phyloP scores from a whole-genome alignment of 345 rosid species.

The Aethionema arabicum region DNA sequence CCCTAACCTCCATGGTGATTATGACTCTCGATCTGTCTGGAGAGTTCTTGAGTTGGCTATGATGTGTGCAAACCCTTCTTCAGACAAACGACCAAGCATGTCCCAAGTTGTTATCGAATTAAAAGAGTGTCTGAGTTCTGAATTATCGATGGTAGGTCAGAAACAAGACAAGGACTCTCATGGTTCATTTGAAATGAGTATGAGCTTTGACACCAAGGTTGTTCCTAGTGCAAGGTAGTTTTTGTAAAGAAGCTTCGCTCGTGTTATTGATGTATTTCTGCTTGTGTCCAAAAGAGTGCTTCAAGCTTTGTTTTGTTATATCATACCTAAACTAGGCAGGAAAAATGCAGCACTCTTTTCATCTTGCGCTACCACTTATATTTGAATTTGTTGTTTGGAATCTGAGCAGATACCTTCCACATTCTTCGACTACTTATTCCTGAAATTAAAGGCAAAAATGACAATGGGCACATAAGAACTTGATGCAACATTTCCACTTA shows the following conservation, averaged over 20 bases:
- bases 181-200: constrained; percentile 8
- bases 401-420: background rate
- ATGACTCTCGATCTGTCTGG: constrained; percentile 39
- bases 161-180: constrained; percentile 17
- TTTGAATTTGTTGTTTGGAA: background rate
- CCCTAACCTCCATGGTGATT: constrained; percentile 39
- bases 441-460: too few relatives aligned
- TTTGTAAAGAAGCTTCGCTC: background rate
- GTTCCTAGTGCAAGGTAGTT: constrained; percentile 18
- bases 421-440: too few relatives aligned
- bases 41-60: constrained; percentile 45
- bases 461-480: too few relatives aligned
- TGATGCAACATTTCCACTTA: too few relatives aligned
- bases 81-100: constrained; percentile 43
- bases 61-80: constrained; percentile 36
- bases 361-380: background rate
- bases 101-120: constrained; percentile 36
- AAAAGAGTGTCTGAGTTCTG: constrained; percentile 35
- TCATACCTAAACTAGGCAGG: background rate
- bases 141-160: constrained; percentile 9
- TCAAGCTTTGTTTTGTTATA: background rate
- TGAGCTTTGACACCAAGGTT: background rate
- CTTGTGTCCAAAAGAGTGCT: background rate
- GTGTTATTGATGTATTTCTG: background rate
- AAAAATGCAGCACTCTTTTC: background rate